A percentile compares a stretch with the other conserved stretches of the same genome.
Conservation (phyloP, 192 early-diverging fungal genomes). For the Gonapodya prolifera region DNA sequence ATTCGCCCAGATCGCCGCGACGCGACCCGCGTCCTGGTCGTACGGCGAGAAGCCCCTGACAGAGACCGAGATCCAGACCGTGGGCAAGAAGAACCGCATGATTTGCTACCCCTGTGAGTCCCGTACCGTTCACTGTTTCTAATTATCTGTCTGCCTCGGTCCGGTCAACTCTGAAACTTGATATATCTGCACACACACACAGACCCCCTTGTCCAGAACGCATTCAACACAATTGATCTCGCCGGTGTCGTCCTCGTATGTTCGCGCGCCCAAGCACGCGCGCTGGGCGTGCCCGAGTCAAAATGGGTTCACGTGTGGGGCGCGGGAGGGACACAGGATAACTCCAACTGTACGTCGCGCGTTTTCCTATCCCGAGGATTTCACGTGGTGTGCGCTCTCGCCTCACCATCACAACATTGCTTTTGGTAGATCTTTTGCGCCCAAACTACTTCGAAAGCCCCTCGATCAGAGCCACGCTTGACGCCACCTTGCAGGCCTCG, state of each 20-base stretch:
- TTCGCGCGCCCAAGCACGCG: neutral
- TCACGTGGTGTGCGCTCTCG: too few species aligned
- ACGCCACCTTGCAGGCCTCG: neutral
- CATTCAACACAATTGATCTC: constrained; percentile 3
- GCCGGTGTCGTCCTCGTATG: neutral
- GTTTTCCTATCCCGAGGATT: neutral
- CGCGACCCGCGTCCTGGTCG: neutral
- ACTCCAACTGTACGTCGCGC: neutral
- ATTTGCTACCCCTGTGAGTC: constrained; percentile 2
- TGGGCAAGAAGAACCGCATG: neutral
- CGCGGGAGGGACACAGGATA: neutral
- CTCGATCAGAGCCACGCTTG: neutral
- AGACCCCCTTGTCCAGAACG: constrained; percentile 3
- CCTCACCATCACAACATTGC: too few species aligned
- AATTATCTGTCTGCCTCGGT: neutral
- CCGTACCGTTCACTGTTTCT: too few species aligned
- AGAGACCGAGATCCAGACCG: neutral
- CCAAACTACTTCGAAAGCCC: neutral
- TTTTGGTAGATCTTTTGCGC: neutral
- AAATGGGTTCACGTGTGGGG: neutral
- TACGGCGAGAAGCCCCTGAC: neutral
- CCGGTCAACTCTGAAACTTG: neutral
- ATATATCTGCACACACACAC: neutral
- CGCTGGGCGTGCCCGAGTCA: neutral
- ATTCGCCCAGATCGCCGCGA: neutral